Conservation (phyloP, 2,329 filamentous ascomycete genomes). For the Gnomoniopsis sp. region DNA sequence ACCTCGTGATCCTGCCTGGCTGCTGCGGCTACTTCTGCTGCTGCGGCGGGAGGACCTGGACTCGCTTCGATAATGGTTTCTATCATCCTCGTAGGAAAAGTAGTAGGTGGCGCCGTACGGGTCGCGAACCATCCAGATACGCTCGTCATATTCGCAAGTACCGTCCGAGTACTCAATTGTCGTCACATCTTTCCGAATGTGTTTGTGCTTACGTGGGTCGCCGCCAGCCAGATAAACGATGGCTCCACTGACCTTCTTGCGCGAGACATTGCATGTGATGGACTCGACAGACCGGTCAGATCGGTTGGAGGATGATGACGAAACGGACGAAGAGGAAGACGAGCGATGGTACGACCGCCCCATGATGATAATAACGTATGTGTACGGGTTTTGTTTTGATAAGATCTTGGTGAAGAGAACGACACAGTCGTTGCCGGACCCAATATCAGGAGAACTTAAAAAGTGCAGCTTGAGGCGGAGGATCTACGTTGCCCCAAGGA, state of each 20-base stretch:
- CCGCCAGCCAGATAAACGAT: slow-evolving; percentile 19
- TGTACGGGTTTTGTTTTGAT: background rate
- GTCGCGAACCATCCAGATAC: slow-evolving; percentile 16
- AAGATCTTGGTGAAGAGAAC: background rate
- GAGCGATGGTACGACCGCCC: slow-evolving; percentile 12
- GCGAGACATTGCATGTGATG: slow-evolving; percentile 7
- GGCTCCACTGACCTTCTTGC: slow-evolving; percentile 7
- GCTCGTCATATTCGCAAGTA: slow-evolving; percentile 7
- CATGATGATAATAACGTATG: slow-evolving; percentile 5
- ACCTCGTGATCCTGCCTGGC: background rate
- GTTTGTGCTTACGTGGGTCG: slow-evolving; percentile 17
- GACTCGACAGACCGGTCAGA: slow-evolving; percentile 16
- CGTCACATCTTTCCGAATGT: slow-evolving; percentile 15
- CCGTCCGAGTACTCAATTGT: slow-evolving; percentile 17
- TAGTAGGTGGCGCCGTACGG: slow-evolving; percentile 15
- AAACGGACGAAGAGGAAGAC: slow-evolving; percentile 9
- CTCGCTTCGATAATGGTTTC: slow-evolving; percentile 7
- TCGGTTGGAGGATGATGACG: slow-evolving; percentile 12
- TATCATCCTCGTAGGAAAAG: slow-evolving; percentile 8
- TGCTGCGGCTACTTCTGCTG: slow-evolving; percentile 7
- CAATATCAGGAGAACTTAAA: background rate
- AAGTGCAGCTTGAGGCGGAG: background rate
- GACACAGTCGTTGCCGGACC: background rate
- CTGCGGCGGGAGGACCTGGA: slow-evolving; percentile 11
- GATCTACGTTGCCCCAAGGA: background rate